These are phyloP conservation scores for Tremella fuciformis DNA, from an alignment of 768 basidiomycete genomes.

Conservation along the genomic window DNA sequence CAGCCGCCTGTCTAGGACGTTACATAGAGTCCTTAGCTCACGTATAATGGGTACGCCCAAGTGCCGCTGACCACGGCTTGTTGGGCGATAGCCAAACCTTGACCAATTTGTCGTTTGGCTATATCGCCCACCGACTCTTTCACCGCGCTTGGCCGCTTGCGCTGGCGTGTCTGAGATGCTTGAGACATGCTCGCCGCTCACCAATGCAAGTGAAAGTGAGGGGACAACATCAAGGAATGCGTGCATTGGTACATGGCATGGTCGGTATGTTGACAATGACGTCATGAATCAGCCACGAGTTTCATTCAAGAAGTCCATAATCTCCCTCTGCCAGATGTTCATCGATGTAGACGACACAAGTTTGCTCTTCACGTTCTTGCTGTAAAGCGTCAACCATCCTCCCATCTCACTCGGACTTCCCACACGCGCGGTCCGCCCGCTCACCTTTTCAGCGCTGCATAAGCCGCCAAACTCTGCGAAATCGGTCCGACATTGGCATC, in stretches of 20 bases:
- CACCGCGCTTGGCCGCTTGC: too few relatives aligned
- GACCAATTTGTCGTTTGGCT: neutral
- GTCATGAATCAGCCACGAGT: too few relatives aligned
- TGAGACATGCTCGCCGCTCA: too few relatives aligned
- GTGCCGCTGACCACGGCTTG: slow-evolving; percentile 47
- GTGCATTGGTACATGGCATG: too few relatives aligned
- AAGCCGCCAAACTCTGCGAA: slow-evolving; percentile 1
- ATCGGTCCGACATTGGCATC: slow-evolving; percentile 8
- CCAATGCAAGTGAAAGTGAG: too few relatives aligned
- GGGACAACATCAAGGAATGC: too few relatives aligned
- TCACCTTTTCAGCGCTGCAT: neutral
- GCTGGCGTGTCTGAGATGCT: too few relatives aligned
- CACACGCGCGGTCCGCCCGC: neutral
- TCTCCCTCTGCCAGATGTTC: slow-evolving; percentile 1
- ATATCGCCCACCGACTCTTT: slow-evolving; percentile 1
- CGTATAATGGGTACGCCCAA: slow-evolving; percentile 47
- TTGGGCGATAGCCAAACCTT: slow-evolving; percentile 23
- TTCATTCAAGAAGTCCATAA: slow-evolving; percentile 4
- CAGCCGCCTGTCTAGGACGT: slow-evolving; percentile 3
- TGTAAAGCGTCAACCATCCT: too few relatives aligned
- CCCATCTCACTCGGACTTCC: too few relatives aligned
- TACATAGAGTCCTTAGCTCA: slow-evolving; percentile 17
- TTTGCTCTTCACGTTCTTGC: neutral
- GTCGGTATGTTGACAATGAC: too few relatives aligned
- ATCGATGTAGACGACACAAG: neutral